Evolutionary conservation across 257 asterid genomes (phyloP).

Genomic region (Solanum rostratum): DNA sequence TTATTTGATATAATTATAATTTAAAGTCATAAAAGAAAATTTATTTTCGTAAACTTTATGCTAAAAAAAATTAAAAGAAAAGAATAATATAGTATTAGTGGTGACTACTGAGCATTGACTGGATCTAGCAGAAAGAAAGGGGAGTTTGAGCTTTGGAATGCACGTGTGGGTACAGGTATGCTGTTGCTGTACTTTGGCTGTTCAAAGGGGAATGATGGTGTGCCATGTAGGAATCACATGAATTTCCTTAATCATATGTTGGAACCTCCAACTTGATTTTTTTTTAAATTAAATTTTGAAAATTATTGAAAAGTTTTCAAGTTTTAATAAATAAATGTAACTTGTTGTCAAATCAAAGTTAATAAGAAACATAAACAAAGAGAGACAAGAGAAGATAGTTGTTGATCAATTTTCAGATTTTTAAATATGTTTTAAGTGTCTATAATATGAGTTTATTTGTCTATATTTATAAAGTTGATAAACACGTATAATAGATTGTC

Average conservation of each 20-base stretch:
- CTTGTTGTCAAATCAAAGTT: neutral
- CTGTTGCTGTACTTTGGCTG: constrained; percentile 33
- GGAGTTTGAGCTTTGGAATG: constrained; percentile 22
- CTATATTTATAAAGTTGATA: too few species aligned
- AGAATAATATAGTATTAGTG: too few species aligned
- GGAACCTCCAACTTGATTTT: constrained; percentile 25
- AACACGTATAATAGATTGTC: too few species aligned
- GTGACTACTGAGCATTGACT: constrained; percentile 18
- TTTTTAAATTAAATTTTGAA: neutral
- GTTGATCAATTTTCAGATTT: too few species aligned
- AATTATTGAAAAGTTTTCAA: neutral
- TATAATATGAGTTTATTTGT: too few species aligned
- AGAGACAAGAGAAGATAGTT: neutral
- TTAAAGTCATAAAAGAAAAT: too few species aligned
- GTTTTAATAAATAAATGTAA: neutral
- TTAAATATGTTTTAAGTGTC: too few species aligned
- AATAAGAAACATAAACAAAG: neutral
- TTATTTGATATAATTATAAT: too few species aligned
- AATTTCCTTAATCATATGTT: constrained; percentile 5
- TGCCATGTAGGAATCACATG: constrained; percentile 50
- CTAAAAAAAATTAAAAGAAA: too few species aligned
- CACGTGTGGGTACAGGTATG: constrained; percentile 30
- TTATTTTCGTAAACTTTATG: too few species aligned
- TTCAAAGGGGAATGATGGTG: constrained; percentile 27
- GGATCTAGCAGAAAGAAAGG: constrained; percentile 9